phyloP scores from a whole-genome alignment of 2,329 filamentous ascomycete genomes.

The Neofusicoccum parvum region DNA sequence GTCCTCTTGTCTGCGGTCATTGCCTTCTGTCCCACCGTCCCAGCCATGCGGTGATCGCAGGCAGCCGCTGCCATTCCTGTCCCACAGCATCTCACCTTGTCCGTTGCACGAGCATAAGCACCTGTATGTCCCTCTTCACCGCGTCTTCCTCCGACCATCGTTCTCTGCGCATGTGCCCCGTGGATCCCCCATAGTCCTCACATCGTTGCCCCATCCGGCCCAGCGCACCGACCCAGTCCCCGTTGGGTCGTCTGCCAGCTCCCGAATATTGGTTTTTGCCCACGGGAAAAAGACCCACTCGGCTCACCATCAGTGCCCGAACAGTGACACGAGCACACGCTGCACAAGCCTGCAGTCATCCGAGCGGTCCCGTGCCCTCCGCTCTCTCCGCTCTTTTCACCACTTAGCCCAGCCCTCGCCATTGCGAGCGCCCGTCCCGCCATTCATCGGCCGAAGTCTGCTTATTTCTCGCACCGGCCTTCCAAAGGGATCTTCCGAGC shows the following conservation, averaged over 20 bases:
- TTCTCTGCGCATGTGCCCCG: slow-evolving; percentile 4
- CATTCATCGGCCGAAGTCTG: background rate
- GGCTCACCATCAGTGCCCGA: slow-evolving; percentile 5
- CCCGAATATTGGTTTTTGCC: slow-evolving; percentile 13
- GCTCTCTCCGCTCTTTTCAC: slow-evolving; percentile 11
- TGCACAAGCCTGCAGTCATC: slow-evolving; percentile 4
- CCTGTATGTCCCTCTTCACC: background rate
- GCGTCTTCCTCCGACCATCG: background rate
- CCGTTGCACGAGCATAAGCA: slow-evolving; percentile 5
- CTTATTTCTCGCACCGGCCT: slow-evolving; percentile 1
- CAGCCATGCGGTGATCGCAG: background rate
- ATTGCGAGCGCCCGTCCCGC: background rate
- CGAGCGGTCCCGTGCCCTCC: background rate
- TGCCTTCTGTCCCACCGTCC: background rate
- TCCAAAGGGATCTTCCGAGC: background rate
- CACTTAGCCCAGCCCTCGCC: slow-evolving; percentile 1
- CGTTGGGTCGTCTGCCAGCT: background rate
- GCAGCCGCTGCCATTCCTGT: background rate
- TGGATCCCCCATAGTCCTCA: slow-evolving; percentile 10
- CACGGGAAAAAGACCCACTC: slow-evolving; percentile 4
- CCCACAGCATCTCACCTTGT: background rate
- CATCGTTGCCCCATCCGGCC: slow-evolving; percentile 10
- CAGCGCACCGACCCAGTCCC: background rate
- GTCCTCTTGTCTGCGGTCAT: background rate
- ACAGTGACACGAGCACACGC: background rate